Conservation (phyloP, 495 filamentous ascomycete genomes). For the Neurospora sp. region DNA sequence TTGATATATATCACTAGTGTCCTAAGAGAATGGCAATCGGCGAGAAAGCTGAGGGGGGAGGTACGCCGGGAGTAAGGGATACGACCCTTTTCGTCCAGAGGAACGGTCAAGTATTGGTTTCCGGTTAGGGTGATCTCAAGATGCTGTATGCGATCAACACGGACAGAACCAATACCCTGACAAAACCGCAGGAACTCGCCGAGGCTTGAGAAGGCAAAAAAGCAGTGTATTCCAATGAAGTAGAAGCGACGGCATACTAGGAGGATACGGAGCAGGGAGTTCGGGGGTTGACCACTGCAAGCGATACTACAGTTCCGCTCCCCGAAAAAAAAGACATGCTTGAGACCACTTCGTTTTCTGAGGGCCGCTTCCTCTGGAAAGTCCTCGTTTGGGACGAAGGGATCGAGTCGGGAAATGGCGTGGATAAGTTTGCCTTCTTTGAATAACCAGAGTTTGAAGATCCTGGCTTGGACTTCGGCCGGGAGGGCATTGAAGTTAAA, state of each 20-base stretch:
- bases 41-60: conserved; percentile 15
- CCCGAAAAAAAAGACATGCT: conserved; percentile 24
- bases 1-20: conserved; percentile 27
- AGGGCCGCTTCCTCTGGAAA: conserved; percentile 12
- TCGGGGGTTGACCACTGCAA: conserved; percentile 11
- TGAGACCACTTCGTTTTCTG: conserved; percentile 11
- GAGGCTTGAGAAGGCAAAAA: conserved; percentile 35
- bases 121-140: conserved; percentile 26
- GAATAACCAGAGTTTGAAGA: conserved; percentile 21
- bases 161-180: neutral
- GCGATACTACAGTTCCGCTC: conserved; percentile 14
- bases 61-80: conserved; percentile 18
- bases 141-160: conserved; percentile 9
- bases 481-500: conserved; percentile 26
- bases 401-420: conserved; percentile 31
- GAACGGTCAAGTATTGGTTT: conserved; percentile 12
- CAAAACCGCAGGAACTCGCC: conserved; percentile 32
- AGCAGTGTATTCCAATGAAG: conserved; percentile 26
- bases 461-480: conserved; percentile 12
- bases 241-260: conserved; percentile 23
- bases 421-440: conserved; percentile 22
- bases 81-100: neutral
- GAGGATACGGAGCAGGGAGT: conserved; percentile 16
- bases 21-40: conserved; percentile 19
- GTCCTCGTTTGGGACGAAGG: conserved; percentile 4